Evolutionary conservation across 192 early-diverging fungal species (phyloP).

Genomic region (Coemansia umbellata): DNA sequence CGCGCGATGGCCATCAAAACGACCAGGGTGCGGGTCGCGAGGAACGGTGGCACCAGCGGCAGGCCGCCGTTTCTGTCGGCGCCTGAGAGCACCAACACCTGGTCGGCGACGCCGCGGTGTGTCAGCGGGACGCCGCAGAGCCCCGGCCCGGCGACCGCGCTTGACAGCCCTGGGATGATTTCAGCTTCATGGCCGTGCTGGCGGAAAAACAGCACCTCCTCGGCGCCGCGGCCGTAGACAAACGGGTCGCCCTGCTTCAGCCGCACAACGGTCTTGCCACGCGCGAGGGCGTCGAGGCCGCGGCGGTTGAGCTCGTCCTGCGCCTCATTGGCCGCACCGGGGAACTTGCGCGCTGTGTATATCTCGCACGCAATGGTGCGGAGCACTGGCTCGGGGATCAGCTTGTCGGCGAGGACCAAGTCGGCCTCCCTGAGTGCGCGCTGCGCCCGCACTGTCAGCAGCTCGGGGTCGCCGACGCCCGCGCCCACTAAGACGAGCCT

Average conservation of each 20-base stretch:
- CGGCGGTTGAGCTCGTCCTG: constrained; percentile 76
- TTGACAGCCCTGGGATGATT: constrained; percentile 75
- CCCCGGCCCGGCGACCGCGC: constrained; percentile 71
- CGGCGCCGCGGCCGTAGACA: constrained; percentile 88
- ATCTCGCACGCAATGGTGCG: constrained; percentile 54
- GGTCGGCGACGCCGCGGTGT: constrained; percentile 81
- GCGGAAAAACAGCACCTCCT: constrained; percentile 76
- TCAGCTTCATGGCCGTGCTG: constrained; percentile 65
- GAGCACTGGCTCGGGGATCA: constrained; percentile 62
- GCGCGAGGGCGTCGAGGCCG: constrained; percentile 64
- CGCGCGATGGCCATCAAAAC: constrained; percentile 82
- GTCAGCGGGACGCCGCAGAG: constrained; percentile 79
- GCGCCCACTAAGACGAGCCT: constrained; percentile 71
- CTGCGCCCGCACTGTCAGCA: constrained; percentile 72
- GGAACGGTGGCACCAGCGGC: constrained; percentile 67
- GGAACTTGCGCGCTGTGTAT: constrained; percentile 66
- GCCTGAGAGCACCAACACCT: constrained; percentile 79
- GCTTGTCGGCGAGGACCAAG: constrained; percentile 77
- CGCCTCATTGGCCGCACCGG: constrained; percentile 62
- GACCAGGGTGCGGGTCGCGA: constrained; percentile 69
- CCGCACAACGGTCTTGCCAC: constrained; percentile 70
- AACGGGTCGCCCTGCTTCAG: constrained; percentile 93
- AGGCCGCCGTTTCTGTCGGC: constrained; percentile 73
- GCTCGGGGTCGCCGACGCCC: constrained; percentile 78
- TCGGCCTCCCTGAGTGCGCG: constrained; percentile 65